Conservation (phyloP, 23 red algal genomes). For the Pyropia yezoensis region DNA sequence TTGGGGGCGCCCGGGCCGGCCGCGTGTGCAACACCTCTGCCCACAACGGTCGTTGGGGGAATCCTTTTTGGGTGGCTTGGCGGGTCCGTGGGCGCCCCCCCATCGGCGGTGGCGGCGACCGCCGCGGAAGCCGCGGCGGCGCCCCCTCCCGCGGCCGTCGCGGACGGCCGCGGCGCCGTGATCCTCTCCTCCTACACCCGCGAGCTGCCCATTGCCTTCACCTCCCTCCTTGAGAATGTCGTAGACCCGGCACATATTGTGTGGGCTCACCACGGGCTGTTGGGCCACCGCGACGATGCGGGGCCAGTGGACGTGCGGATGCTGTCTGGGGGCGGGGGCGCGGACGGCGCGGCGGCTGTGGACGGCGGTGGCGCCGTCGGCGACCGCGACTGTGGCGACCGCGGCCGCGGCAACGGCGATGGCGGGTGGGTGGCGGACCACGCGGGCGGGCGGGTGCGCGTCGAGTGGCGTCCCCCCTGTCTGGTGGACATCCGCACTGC, state of each 20-base stretch:
- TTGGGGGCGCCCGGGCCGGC: not conserved
- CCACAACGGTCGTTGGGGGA: not conserved
- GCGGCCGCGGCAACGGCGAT: not conserved
- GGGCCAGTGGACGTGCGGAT: constrained; percentile 31
- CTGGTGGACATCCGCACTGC: constrained; percentile 35
- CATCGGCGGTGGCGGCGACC: not conserved
- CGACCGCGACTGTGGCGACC: no score
- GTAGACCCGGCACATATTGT: constrained; percentile 48
- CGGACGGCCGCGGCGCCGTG: constrained; percentile 1
- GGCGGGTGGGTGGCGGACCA: constrained; percentile 43
- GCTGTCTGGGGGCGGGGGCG: not conserved
- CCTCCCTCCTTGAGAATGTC: constrained; percentile 27
- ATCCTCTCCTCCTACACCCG: constrained; percentile 17
- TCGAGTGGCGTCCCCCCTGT: constrained; percentile 18
- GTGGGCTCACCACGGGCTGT: constrained; percentile 38
- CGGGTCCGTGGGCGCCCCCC: not conserved
- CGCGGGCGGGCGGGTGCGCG: constrained; percentile 18
- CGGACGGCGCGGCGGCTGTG: no score
- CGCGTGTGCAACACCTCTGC: constrained; percentile 17
- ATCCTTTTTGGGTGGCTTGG: constrained; percentile 34
- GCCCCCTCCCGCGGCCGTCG: not conserved
- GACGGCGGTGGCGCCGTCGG: no score
- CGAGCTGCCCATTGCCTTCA: constrained; percentile 23
- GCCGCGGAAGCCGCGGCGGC: not conserved
- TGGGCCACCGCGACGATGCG: constrained; percentile 24